Evolutionary conservation across 768 basidiomycete species (phyloP).

Genomic region (Strobilomyces confusus): DNA sequence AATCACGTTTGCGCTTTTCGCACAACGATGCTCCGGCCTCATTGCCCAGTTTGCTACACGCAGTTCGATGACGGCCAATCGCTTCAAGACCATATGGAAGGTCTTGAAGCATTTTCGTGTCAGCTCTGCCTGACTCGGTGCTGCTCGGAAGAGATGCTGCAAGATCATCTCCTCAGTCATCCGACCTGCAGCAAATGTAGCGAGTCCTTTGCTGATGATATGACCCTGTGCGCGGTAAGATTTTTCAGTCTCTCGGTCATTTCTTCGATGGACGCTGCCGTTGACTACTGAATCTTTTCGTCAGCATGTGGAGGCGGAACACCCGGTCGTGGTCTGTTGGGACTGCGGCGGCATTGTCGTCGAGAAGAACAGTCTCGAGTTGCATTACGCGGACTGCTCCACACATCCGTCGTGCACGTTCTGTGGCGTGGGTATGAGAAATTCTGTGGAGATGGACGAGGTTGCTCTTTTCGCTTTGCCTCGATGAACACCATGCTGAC

Average conservation of each 20-base stretch:
- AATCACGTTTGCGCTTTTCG: conserved; percentile 16
- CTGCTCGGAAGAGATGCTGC: conserved; percentile 24
- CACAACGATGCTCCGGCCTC: conserved; percentile 7
- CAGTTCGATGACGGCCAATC: conserved; percentile 18
- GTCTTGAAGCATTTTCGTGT: conserved; percentile 14
- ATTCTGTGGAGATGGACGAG: conserved; percentile 16
- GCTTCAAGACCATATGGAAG: conserved; percentile 19
- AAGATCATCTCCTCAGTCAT: conserved; percentile 24
- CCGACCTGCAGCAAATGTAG: conserved; percentile 23
- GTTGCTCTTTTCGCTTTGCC: conserved; percentile 10
- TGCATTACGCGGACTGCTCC: conserved; percentile 22
- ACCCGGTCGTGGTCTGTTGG: conserved; percentile 28
- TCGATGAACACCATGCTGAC: conserved; percentile 6
- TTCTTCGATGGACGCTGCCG: neutral
- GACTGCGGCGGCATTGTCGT: conserved; percentile 26
- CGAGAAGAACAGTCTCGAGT: conserved; percentile 16
- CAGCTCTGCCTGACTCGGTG: conserved; percentile 17
- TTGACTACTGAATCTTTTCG: neutral
- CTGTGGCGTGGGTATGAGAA: conserved; percentile 18
- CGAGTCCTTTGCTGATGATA: conserved; percentile 16
- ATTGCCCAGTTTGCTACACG: conserved; percentile 21
- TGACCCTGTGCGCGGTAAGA: conserved; percentile 19
- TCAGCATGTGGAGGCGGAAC: conserved; percentile 23
- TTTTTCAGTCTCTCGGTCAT: neutral
- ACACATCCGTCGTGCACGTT: conserved; percentile 19